Evolutionary conservation across 169 alveolate genomes (phyloP).

Genomic region (Plasmodium vinckei): DNA sequence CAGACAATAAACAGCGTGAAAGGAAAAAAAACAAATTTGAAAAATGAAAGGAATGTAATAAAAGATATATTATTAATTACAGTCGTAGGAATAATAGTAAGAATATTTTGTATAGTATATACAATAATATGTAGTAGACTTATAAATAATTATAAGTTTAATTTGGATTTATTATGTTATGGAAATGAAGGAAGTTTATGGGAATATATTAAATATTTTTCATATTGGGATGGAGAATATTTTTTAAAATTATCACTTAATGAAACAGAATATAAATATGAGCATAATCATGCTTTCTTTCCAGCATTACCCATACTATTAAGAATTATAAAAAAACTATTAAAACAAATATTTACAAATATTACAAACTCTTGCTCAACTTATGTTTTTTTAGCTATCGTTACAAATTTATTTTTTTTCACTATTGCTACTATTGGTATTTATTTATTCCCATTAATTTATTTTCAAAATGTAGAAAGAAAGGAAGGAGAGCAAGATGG

Average conservation of each 20-base stretch:
- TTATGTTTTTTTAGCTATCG: constrained; percentile 19
- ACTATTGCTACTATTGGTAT: constrained; percentile 32
- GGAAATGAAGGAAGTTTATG: constrained; percentile 15
- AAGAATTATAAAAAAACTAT: constrained; percentile 15
- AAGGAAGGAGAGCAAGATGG: background rate
- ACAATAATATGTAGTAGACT: constrained; percentile 51
- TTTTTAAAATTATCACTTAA: constrained; percentile 79
- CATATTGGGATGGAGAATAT: constrained; percentile 83
- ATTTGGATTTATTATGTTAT: constrained; percentile 46
- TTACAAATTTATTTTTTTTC: constrained; percentile 42
- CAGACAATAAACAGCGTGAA: too few relatives aligned
- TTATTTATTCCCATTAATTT: constrained; percentile 22
- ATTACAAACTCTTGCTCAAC: constrained; percentile 6
- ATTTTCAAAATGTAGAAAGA: background rate
- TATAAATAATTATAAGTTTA: constrained; percentile 50
- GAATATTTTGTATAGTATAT: constrained; percentile 27
- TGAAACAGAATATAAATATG: constrained; percentile 78
- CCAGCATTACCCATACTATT: constrained; percentile 81
- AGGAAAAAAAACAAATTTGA: background rate
- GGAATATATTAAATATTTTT: constrained; percentile 39
- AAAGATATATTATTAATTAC: background rate
- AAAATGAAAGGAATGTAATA: background rate
- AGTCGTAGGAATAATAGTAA: background rate
- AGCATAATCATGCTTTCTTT: constrained; percentile 83
- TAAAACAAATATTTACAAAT: background rate